Percentiles rank a stretch among this genome's conserved stretches.
Evolutionary conservation across 768 basidiomycete species (phyloP).

Genomic region (Candolleomyces eurysporus): DNA sequence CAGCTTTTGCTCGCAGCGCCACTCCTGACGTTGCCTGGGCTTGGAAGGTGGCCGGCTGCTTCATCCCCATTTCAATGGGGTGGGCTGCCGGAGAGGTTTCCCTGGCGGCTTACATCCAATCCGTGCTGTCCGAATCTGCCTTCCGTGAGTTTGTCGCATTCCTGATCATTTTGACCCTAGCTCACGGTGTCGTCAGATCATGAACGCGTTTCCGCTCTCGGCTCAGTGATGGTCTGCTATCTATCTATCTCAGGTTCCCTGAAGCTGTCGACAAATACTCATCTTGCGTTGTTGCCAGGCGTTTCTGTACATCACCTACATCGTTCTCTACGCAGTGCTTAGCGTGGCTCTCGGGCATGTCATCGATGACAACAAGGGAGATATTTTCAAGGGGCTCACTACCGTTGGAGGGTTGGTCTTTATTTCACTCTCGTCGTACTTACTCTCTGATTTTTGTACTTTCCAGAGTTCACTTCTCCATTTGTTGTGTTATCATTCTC

Average conservation of each 20-base stretch:
- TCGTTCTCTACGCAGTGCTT: constrained; percentile 20
- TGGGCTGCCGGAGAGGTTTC: constrained; percentile 36
- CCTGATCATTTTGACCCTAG: background rate
- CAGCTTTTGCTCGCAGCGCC: constrained; percentile 16
- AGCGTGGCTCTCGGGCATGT: constrained; percentile 27
- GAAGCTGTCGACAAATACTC: background rate
- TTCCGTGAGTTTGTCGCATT: constrained; percentile 17
- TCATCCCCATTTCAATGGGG: constrained; percentile 33
- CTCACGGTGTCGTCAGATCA: constrained; percentile 15
- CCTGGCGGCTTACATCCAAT: constrained; percentile 32
- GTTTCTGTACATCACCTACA: constrained; percentile 34
- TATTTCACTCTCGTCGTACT: background rate
- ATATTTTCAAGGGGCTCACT: constrained; percentile 19
- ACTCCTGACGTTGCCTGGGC: constrained; percentile 25
- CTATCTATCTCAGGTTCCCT: no score
- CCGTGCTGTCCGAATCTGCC: constrained; percentile 23
- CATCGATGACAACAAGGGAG: constrained; percentile 21
- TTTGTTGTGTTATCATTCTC: constrained; percentile 26
- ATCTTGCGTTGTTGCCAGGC: constrained; percentile 9
- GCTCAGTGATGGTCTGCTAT: constrained; percentile 24
- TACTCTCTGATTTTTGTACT: no score
- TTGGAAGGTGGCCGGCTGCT: constrained; percentile 29
- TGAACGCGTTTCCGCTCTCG: constrained; percentile 25
- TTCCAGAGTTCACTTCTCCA: constrained; percentile 25
- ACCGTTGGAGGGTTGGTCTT: constrained; percentile 25